phyloP scores from a whole-genome alignment of 352 stramenopile genomes.

The Globisporangium nagaii region DNA sequence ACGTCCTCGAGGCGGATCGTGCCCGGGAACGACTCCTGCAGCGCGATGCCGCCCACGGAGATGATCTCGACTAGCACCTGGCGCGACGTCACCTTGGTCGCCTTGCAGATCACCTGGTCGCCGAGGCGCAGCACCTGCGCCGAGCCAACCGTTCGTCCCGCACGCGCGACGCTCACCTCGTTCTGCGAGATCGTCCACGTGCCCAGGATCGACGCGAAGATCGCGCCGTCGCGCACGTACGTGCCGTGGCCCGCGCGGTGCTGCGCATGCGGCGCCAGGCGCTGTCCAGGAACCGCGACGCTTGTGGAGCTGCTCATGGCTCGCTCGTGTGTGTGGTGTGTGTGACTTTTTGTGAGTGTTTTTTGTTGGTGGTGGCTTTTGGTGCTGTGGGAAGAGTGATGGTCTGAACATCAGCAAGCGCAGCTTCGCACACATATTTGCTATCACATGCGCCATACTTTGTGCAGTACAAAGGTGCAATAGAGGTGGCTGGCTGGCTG shows the following conservation, averaged over 20 bases:
- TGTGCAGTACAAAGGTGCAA: neutral
- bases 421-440: too few species aligned
- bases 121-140: slow-evolving; percentile 64
- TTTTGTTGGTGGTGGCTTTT: too few species aligned
- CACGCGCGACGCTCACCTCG: slow-evolving; percentile 45
- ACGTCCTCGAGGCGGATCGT: slow-evolving; percentile 80
- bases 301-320: slow-evolving; percentile 12
- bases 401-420: too few species aligned
- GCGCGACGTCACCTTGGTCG: slow-evolving; percentile 62
- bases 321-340: slow-evolving; percentile 12
- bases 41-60: slow-evolving; percentile 57
- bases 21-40: slow-evolving; percentile 75
- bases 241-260: slow-evolving; percentile 38
- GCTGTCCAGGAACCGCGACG: slow-evolving; percentile 57
- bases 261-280: slow-evolving; percentile 29
- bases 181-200: slow-evolving; percentile 26
- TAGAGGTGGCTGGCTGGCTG: neutral
- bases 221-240: slow-evolving; percentile 52
- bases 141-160: slow-evolving; percentile 51
- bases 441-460: neutral
- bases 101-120: slow-evolving; percentile 59
- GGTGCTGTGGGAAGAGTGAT: too few species aligned
- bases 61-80: slow-evolving; percentile 80
- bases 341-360: slow-evolving; percentile 12
- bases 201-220: slow-evolving; percentile 71